These are phyloP conservation scores for Plectosphaerella sp. DNA, from an alignment of 2,329 filamentous ascomycete species.

Conservation along the genomic window DNA sequence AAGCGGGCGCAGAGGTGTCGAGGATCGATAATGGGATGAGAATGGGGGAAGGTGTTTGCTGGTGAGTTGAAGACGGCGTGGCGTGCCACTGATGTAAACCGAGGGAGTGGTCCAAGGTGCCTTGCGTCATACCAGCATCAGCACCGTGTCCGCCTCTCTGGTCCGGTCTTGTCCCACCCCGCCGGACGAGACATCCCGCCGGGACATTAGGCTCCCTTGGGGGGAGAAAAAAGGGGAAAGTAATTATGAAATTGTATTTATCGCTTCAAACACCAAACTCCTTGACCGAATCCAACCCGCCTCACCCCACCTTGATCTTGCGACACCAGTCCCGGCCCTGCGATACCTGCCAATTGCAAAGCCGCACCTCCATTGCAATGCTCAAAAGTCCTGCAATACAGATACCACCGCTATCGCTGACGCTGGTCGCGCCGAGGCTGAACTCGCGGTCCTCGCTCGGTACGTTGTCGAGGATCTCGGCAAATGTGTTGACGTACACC, in stretches of 20 bases:
- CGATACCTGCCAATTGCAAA: constrained; percentile 82
- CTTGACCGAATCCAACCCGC: neutral
- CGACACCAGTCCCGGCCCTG: constrained; percentile 74
- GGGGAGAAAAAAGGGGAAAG: too few species aligned
- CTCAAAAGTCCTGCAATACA: constrained; percentile 82
- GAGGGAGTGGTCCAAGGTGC: too few species aligned
- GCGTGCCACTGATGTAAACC: too few species aligned
- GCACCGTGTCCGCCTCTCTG: too few species aligned
- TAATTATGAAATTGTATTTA: neutral
- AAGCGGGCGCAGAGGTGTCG: too few species aligned
- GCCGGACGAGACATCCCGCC: too few species aligned
- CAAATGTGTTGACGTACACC: constrained; percentile 95
- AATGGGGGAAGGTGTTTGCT: too few species aligned
- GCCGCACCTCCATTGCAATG: constrained; percentile 73
- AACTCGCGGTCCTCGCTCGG: constrained; percentile 79
- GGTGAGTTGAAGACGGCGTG: neutral
- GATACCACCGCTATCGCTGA: constrained; percentile 88
- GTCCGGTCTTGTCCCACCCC: too few species aligned
- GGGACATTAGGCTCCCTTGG: too few species aligned
- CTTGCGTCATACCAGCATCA: too few species aligned
- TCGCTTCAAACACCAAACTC: neutral
- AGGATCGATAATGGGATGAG: too few species aligned
- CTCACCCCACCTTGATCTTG: constrained; percentile 39
- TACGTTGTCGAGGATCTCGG: constrained; percentile 84
- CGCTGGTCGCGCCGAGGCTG: constrained; percentile 81